Conservation (phyloP, 208 protist genomes). For the Sergeia podlipaevii region DNA sequence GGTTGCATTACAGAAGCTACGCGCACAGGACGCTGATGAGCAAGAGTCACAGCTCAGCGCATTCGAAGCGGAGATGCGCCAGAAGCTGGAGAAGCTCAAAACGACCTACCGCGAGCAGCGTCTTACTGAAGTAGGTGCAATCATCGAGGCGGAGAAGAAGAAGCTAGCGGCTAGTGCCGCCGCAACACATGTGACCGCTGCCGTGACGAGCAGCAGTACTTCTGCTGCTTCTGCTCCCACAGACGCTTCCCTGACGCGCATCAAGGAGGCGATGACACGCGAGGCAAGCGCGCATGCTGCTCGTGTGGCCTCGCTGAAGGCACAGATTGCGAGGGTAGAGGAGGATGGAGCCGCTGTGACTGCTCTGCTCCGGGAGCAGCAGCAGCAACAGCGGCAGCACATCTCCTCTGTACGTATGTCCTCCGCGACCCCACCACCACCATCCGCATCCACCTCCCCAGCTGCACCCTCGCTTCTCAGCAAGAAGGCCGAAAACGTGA, state of each 20-base stretch:
- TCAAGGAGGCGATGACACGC: too few relatives aligned
- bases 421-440: not conserved
- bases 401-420: not conserved
- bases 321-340: not conserved
- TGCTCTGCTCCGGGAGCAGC: too few relatives aligned
- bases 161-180: not conserved
- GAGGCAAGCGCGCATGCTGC: too few relatives aligned
- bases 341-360: conserved; percentile 2
- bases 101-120: conserved; percentile 19
- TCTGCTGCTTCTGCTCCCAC: too few relatives aligned
- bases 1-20: conserved; percentile 12
- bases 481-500: not conserved
- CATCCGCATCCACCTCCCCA: not conserved
- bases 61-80: conserved; percentile 11
- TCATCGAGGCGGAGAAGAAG: not conserved
- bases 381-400: not conserved
- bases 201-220: too few relatives aligned
- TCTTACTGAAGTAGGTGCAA: conserved; percentile 8
- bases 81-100: conserved; percentile 23
- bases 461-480: not conserved
- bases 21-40: conserved; percentile 9
- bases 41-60: conserved; percentile 15
- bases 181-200: not conserved
- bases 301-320: too few relatives aligned
- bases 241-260: too few relatives aligned